Conservation (phyloP, 1,284 basidiomycete species). For the Cutaneotrichosporon mucoides region DNA sequence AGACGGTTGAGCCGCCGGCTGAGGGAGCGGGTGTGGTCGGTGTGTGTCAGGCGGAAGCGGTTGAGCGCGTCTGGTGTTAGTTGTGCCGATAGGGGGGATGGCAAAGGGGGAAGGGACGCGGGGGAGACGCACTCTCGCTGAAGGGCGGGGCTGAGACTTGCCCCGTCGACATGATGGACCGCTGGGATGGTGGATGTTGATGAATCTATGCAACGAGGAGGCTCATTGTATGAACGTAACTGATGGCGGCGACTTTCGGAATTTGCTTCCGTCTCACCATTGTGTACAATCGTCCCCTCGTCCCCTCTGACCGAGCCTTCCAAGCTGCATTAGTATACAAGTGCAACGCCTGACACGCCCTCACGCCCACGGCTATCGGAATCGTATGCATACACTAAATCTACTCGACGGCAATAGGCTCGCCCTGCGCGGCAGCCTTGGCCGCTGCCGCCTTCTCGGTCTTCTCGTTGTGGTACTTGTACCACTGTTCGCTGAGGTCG, state of each 20-base stretch:
- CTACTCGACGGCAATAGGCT: conserved; percentile 43
- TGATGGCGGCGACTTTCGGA: not conserved
- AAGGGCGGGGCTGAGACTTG: not conserved
- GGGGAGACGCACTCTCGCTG: conserved; percentile 28
- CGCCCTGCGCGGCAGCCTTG: conserved; percentile 17
- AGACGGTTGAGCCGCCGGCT: conserved; percentile 33
- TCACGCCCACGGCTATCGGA: not conserved
- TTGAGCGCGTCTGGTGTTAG: conserved; percentile 36
- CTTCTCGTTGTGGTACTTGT: conserved; percentile 50
- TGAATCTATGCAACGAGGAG: not conserved
- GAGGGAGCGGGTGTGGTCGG: conserved; percentile 34
- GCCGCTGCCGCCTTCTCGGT: conserved; percentile 28
- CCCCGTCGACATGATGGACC: not conserved
- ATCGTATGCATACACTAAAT: conserved; percentile 22
- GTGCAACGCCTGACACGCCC: too few species aligned
- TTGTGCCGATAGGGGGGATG: not conserved
- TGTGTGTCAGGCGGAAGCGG: conserved; percentile 39
- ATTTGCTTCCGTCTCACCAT: conserved; percentile 9
- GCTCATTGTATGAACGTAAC: not conserved
- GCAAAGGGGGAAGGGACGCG: not conserved
- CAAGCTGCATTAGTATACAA: not conserved
- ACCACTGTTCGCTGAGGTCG: conserved; percentile 50
- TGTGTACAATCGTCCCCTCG: too few species aligned
- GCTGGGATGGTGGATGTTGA: not conserved
- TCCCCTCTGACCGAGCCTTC: too few species aligned